A percentile compares a stretch with the other conserved stretches of the same genome.
These are phyloP conservation scores for Pichia californica DNA, from an alignment of 805 yeast genomes.

Conservation along the genomic window DNA sequence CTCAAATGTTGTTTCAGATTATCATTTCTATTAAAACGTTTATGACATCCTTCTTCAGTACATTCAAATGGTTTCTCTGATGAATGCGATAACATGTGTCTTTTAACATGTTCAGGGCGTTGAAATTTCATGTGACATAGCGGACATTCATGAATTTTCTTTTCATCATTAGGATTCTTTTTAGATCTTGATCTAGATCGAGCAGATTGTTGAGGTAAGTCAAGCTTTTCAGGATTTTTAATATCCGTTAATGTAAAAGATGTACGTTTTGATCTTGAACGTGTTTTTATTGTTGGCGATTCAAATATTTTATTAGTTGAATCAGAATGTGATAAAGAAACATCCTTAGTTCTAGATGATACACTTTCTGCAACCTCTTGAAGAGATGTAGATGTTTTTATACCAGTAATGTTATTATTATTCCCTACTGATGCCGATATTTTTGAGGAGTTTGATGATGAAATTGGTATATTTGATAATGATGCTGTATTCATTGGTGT, in stretches of 20 bases:
- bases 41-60: constrained; percentile 44
- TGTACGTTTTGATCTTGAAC: constrained; percentile 9
- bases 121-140: constrained; percentile 57
- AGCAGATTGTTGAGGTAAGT: constrained; percentile 29
- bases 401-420: background rate
- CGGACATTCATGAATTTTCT: constrained; percentile 60
- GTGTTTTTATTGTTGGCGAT: constrained; percentile 3
- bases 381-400: background rate
- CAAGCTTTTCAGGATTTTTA: constrained; percentile 24
- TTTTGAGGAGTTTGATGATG: no score
- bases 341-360: background rate
- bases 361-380: constrained; percentile 7
- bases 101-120: constrained; percentile 65
- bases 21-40: constrained; percentile 53
- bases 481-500: no score
- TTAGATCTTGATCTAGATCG: constrained; percentile 30
- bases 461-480: no score
- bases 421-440: no score
- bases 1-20: constrained; percentile 56
- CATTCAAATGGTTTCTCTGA: constrained; percentile 53
- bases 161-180: constrained; percentile 32
- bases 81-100: constrained; percentile 55
- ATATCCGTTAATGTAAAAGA: constrained; percentile 12
- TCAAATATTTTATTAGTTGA: constrained; percentile 2
- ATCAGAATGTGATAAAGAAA: background rate